phyloP scores from a whole-genome alignment of 2,329 filamentous ascomycete species.

The Aureobasidium sp. region DNA sequence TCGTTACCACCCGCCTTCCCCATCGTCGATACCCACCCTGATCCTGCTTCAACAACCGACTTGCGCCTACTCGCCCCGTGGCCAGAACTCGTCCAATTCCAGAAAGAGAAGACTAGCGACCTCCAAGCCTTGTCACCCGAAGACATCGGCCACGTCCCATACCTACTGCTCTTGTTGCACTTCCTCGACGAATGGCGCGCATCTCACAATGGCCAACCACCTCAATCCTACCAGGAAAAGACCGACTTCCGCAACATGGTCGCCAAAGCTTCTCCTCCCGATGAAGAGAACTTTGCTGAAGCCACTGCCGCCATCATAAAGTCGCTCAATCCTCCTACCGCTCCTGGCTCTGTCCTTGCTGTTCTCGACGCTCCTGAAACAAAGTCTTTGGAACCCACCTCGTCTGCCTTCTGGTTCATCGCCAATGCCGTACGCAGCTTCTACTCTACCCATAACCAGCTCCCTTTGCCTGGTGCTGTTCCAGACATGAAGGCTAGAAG shows the following conservation, averaged over 20 bases:
- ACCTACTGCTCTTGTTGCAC: slow-evolving; percentile 73
- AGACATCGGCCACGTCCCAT: slow-evolving; percentile 76
- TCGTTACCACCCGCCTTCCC: slow-evolving; percentile 73
- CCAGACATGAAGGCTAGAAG: slow-evolving; percentile 98
- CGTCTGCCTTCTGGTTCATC: slow-evolving; percentile 80
- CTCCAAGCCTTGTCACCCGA: slow-evolving; percentile 16
- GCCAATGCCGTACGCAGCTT: slow-evolving; percentile 73
- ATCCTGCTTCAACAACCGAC: slow-evolving; percentile 76
- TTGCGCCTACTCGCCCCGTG: slow-evolving; percentile 79
- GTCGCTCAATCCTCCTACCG: slow-evolving; percentile 62
- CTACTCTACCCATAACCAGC: slow-evolving; percentile 60
- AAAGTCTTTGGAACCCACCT: slow-evolving; percentile 35
- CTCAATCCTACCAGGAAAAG: slow-evolving; percentile 77
- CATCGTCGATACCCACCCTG: slow-evolving; percentile 92
- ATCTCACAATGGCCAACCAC: slow-evolving; percentile 59
- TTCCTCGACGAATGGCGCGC: slow-evolving; percentile 77
- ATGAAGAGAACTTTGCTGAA: slow-evolving; percentile 94
- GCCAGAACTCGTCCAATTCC: slow-evolving; percentile 68
- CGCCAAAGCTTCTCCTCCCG: slow-evolving; percentile 62
- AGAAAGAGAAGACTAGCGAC: slow-evolving; percentile 57
- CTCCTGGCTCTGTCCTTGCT: slow-evolving; percentile 64
- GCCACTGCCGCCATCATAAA: slow-evolving; percentile 82
- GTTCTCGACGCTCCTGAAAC: slow-evolving; percentile 68
- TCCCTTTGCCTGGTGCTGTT: slow-evolving; percentile 79
- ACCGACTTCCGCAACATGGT: slow-evolving; percentile 70